These are phyloP conservation scores for Friedmanniomyces endolithicus DNA, from an alignment of 495 filamentous ascomycete genomes.

Conservation along the genomic window DNA sequence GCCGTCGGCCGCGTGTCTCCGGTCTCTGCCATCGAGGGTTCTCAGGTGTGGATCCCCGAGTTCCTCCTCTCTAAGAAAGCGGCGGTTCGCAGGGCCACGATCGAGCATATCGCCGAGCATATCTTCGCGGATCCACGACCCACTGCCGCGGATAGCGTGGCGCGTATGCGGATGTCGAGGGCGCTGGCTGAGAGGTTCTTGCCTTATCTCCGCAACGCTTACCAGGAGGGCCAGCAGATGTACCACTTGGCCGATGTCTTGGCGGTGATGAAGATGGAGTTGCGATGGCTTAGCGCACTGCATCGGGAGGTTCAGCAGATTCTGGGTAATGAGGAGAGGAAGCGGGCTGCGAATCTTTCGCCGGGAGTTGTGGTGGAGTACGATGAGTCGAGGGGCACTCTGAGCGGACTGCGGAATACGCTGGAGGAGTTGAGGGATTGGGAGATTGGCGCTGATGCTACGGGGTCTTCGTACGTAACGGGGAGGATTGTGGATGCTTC, in stretches of 20 bases:
- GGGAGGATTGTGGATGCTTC: not conserved
- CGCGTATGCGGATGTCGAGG: not conserved
- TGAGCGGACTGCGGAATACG: not conserved
- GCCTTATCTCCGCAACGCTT: not conserved
- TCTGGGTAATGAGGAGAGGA: not conserved
- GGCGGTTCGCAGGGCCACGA: not conserved
- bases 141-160: not conserved
- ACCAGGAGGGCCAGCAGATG: not conserved
- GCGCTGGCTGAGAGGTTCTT: not conserved
- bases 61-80: not conserved
- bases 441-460: not conserved
- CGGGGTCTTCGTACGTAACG: not conserved
- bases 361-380: not conserved
- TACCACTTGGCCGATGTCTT: not conserved
- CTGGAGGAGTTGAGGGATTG: conserved; percentile 6
- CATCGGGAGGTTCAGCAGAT: not conserved
- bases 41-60: not conserved
- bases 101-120: not conserved
- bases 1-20: not conserved
- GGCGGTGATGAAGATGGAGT: not conserved
- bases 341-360: not conserved
- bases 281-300: not conserved
- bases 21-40: not conserved
- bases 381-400: conserved; percentile 4
- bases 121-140: conserved; percentile 1